Evolutionary conservation across 1,284 basidiomycete species (phyloP).

Genomic region (Xerocomus alliaceus): DNA sequence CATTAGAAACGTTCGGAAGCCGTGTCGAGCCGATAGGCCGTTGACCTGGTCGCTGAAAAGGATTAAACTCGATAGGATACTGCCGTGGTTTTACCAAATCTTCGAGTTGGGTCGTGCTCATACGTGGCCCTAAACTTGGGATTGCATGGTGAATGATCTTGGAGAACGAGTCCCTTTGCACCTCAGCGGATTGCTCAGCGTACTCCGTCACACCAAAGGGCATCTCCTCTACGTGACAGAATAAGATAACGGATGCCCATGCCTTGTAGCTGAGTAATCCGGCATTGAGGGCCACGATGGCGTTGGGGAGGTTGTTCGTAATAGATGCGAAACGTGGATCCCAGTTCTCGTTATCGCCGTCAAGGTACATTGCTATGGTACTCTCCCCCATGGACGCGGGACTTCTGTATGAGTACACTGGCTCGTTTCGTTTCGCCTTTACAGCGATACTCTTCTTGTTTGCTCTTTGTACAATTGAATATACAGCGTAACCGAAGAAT

Average conservation of each 20-base stretch:
- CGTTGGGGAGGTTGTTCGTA: slow-evolving; percentile 39
- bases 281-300: slow-evolving; percentile 48
- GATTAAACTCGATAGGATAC: slow-evolving; percentile 46
- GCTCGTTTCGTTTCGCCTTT: slow-evolving; percentile 34
- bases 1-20: slow-evolving; percentile 46
- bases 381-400: slow-evolving; percentile 45
- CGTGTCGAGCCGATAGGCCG: slow-evolving; percentile 38
- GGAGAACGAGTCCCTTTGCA: slow-evolving; percentile 38
- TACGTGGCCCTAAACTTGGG: slow-evolving; percentile 30
- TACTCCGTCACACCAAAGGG: slow-evolving; percentile 53
- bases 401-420: slow-evolving; percentile 46
- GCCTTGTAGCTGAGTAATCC: slow-evolving; percentile 45
- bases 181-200: slow-evolving; percentile 48
- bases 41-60: slow-evolving; percentile 50
- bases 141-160: slow-evolving; percentile 35
- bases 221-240: slow-evolving; percentile 35
- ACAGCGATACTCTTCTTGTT: slow-evolving; percentile 34
- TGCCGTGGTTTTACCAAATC: slow-evolving; percentile 35
- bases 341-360: slow-evolving; percentile 43
- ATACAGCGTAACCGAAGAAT: slow-evolving; percentile 46
- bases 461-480: slow-evolving; percentile 39
- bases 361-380: slow-evolving; percentile 41
- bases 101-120: slow-evolving; percentile 32
- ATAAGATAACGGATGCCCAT: slow-evolving; percentile 45
- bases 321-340: slow-evolving; percentile 33